These are phyloP conservation scores for Aegilops speltoides DNA, from an alignment of 176 grass and related monocot species.

Conservation along the genomic window DNA sequence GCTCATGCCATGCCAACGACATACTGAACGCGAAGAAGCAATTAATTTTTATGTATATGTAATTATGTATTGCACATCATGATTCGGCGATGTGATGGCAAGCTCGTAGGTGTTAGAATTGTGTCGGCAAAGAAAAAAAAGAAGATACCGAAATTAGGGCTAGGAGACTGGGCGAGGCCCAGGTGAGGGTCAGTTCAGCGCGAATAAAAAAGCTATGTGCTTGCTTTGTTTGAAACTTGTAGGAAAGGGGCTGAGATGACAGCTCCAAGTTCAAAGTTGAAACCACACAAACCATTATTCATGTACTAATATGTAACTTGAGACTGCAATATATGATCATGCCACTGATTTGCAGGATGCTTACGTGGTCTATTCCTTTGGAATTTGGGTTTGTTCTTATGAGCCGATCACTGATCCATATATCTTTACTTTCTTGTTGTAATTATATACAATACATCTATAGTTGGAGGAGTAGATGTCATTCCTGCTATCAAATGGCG, in stretches of 20 bases:
- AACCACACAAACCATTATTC: constrained; percentile 16
- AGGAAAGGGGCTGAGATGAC: background rate
- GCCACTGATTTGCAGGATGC: background rate
- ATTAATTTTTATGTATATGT: constrained; percentile 12
- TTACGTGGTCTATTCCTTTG: too few relatives aligned
- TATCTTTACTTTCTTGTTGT: too few relatives aligned
- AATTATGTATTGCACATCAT: constrained; percentile 18
- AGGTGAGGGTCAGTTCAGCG: background rate
- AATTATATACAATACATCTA: too few relatives aligned
- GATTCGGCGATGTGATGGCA: background rate
- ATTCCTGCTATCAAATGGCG: too few relatives aligned
- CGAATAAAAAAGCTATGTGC: constrained; percentile 10
- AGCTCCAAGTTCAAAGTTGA: background rate
- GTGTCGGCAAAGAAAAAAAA: constrained; percentile 10
- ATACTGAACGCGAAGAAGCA: constrained; percentile 8
- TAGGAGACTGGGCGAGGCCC: constrained; percentile 23
- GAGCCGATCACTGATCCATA: too few relatives aligned
- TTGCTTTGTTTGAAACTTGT: background rate
- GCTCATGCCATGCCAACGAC: constrained; percentile 1
- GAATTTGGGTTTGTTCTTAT: too few relatives aligned
- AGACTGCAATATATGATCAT: background rate
- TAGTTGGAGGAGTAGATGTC: too few relatives aligned
- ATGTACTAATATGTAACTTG: background rate
- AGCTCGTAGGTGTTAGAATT: constrained; percentile 23
- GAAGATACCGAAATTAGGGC: background rate